These are phyloP conservation scores for Isabelozyma heimii DNA, from an alignment of 805 yeast genomes.

Conservation along the genomic window DNA sequence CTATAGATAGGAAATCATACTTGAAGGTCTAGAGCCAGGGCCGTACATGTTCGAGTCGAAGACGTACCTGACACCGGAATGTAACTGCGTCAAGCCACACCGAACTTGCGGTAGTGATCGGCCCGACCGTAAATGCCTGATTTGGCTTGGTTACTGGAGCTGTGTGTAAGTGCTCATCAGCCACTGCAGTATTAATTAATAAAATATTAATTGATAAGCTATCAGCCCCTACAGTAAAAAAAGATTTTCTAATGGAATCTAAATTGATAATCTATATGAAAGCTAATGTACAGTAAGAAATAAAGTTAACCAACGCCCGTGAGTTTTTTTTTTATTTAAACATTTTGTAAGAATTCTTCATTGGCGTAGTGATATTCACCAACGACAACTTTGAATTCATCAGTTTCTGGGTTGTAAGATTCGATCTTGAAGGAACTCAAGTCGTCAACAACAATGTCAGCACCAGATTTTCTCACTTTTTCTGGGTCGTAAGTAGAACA, in stretches of 20 bases:
- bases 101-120: no score
- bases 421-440: conserved; percentile 60
- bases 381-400: conserved; percentile 42
- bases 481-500: conserved; percentile 75
- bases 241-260: not conserved
- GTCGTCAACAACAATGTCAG: conserved; percentile 77
- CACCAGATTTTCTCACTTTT: conserved; percentile 71
- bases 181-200: no score
- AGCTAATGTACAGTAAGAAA: not conserved
- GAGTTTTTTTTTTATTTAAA: not conserved
- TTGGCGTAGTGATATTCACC: conserved; percentile 41
- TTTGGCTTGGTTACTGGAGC: no score
- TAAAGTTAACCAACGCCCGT: not conserved
- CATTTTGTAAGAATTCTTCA: conserved; percentile 34
- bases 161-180: no score
- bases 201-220: not conserved
- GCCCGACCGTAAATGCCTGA: no score
- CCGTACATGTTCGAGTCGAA: no score
- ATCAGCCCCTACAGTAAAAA: conserved; percentile 1
- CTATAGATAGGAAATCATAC: no score
- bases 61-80: no score
- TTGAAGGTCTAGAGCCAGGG: no score
- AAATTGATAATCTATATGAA: not conserved
- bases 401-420: conserved; percentile 46
- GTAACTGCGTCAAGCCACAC: no score